These are phyloP conservation scores for Mantamonas sphyraenae DNA, from an alignment of 78 protist genomes.

Conservation along the genomic window DNA sequence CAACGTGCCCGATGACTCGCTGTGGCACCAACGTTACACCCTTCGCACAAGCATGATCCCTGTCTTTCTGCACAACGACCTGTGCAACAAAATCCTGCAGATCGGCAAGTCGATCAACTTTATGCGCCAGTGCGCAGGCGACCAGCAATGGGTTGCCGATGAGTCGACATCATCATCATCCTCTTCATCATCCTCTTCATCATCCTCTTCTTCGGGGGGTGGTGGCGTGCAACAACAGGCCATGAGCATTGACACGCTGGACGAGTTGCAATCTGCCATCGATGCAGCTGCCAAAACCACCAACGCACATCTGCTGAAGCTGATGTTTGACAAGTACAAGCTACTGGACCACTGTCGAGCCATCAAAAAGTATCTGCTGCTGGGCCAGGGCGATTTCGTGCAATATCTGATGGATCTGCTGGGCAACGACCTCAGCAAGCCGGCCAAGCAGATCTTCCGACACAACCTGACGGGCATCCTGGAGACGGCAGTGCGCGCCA, in stretches of 20 bases:
- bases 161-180: too few relatives aligned
- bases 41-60: slow-evolving; percentile 11
- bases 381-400: slow-evolving; percentile 80
- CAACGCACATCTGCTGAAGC: background rate
- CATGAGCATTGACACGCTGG: background rate
- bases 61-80: background rate
- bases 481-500: slow-evolving; percentile 40
- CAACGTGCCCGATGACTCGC: background rate
- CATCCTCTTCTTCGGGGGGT: background rate
- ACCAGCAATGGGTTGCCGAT: background rate
- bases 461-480: slow-evolving; percentile 34
- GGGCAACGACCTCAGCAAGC: slow-evolving; percentile 22
- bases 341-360: slow-evolving; percentile 40
- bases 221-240: background rate
- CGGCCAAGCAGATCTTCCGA: slow-evolving; percentile 21
- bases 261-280: background rate
- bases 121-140: slow-evolving; percentile 50
- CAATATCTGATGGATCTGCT: slow-evolving; percentile 58
- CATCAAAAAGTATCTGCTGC: slow-evolving; percentile 44
- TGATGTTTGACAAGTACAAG: slow-evolving; percentile 29
- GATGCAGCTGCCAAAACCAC: background rate
- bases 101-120: slow-evolving; percentile 65
- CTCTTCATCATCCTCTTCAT: background rate
- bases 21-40: background rate
- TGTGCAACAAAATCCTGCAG: slow-evolving; percentile 21